Conservation (phyloP, 1,284 basidiomycete species). For the Trichosporon asahii region DNA sequence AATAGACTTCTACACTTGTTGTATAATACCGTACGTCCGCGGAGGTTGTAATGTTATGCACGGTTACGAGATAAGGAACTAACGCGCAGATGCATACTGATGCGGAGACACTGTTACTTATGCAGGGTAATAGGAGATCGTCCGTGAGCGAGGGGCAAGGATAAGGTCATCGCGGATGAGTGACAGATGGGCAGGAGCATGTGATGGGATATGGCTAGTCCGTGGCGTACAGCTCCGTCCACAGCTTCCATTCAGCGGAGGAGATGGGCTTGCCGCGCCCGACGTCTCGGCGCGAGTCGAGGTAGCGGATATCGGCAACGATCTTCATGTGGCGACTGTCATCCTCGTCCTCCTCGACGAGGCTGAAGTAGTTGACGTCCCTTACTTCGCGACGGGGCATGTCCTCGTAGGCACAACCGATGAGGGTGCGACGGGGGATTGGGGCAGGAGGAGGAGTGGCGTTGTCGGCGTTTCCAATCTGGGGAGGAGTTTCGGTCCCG, state of each 20-base stretch:
- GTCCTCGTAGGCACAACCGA: neutral
- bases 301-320: neutral
- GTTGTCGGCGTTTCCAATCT: too few relatives aligned
- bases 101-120: too few relatives aligned
- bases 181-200: neutral
- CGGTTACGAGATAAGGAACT: neutral
- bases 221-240: neutral
- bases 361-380: neutral
- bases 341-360: too few relatives aligned
- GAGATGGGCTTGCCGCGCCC: neutral
- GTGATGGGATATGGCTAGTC: neutral
- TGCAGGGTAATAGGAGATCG: too few relatives aligned
- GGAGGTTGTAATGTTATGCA: constrained; percentile 2
- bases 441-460: too few relatives aligned
- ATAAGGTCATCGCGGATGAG: neutral
- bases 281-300: neutral
- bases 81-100: neutral
- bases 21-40: neutral
- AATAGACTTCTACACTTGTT: constrained; percentile 1
- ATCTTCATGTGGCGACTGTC: neutral
- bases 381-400: neutral
- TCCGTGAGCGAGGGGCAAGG: too few relatives aligned
- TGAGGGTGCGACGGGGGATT: too few relatives aligned
- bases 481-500: neutral
- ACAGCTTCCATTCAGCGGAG: neutral